Percentiles rank a stretch among this genome's conserved stretches.
phyloP scores from a whole-genome alignment of 306 rosid species.

The Carpinus viminea region DNA sequence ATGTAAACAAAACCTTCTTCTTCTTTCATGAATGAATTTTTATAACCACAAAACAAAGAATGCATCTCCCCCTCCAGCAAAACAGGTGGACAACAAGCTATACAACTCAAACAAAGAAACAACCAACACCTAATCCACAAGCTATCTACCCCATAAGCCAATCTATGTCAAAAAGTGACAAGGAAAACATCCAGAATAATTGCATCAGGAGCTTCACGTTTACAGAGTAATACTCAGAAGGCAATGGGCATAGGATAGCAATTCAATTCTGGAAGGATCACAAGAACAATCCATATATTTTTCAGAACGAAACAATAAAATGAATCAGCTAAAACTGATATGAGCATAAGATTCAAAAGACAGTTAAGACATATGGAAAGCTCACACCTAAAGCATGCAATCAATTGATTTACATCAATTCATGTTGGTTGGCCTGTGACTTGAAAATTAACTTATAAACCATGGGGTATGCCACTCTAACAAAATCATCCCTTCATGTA shows the following conservation, averaged over 20 bases:
- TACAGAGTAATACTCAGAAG: not conserved
- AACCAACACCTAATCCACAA: too few relatives aligned
- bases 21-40: too few relatives aligned
- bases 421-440: not conserved
- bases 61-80: too few relatives aligned
- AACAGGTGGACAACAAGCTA: too few relatives aligned
- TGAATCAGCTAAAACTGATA: not conserved
- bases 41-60: too few relatives aligned
- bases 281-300: not conserved
- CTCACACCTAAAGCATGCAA: not conserved
- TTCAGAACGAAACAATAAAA: not conserved
- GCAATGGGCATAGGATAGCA: not conserved
- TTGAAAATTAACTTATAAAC: too few relatives aligned
- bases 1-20: not conserved
- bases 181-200: not conserved
- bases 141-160: too few relatives aligned
- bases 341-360: not conserved
- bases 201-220: not conserved
- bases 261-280: not conserved
- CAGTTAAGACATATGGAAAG: not conserved
- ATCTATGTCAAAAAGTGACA: too few relatives aligned
- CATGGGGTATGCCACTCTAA: too few relatives aligned
- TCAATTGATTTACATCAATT: not conserved
- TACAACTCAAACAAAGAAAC: too few relatives aligned
- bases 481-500: too few relatives aligned